These are phyloP conservation scores for Setaria italica DNA, from an alignment of 202 grass and related monocot species.

Conservation along the genomic window DNA sequence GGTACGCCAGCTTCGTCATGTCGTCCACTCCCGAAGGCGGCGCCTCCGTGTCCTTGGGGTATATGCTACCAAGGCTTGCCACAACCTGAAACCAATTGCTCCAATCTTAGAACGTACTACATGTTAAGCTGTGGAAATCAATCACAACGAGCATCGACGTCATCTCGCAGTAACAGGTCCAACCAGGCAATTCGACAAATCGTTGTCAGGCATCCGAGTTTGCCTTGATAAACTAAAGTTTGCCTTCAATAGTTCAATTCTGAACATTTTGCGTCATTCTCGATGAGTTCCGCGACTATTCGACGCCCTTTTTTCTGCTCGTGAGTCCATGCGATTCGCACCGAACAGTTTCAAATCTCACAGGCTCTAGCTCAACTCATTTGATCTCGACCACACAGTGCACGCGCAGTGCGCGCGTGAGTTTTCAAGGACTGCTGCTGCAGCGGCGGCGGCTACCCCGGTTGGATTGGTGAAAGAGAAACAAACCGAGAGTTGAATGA, in stretches of 20 bases:
- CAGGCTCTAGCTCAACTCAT: too few relatives aligned
- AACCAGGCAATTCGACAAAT: background rate
- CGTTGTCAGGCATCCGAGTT: background rate
- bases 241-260: too few relatives aligned
- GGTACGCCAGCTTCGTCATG: conserved; percentile 98
- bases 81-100: conserved; percentile 53
- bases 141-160: background rate
- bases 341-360: background rate
- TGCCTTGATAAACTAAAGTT: background rate
- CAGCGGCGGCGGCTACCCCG: too few relatives aligned
- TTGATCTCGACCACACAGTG: background rate
- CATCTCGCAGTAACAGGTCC: too few relatives aligned
- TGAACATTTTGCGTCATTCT: too few relatives aligned
- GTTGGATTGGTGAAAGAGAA: background rate
- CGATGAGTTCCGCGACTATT: too few relatives aligned
- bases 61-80: conserved; percentile 69
- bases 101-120: background rate
- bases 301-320: background rate
- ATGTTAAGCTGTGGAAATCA: background rate
- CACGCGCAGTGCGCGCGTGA: background rate
- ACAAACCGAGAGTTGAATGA: background rate
- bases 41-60: conserved; percentile 89
- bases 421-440: background rate
- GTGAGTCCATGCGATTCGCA: background rate
- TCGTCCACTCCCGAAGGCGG: conserved; percentile 87